Evolutionary conservation across 164 flowering plant genomes (phyloP).

Genomic region (Echeveria elegans): DNA sequence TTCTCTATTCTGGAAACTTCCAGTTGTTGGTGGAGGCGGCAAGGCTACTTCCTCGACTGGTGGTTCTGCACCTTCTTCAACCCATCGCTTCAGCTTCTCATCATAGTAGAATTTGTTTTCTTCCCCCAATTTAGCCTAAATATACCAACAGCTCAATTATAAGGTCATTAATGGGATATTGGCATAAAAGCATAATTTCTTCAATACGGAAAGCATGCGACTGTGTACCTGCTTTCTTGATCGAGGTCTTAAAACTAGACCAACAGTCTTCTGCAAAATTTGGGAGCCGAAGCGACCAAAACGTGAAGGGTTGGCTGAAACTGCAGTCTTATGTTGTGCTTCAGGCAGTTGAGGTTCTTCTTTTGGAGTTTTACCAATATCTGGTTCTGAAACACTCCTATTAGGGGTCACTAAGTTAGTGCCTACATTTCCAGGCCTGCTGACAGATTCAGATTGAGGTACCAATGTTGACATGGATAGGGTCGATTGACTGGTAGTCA

Average conservation of each 20-base stretch:
- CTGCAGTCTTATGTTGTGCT: conserved; percentile 29
- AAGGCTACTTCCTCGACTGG: conserved; percentile 52
- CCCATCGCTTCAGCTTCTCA: conserved; percentile 73
- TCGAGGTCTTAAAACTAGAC: conserved; percentile 48
- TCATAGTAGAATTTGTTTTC: conserved; percentile 64
- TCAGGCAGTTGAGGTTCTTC: conserved; percentile 27
- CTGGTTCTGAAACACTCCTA: conserved; percentile 73
- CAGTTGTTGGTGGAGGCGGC: conserved; percentile 58
- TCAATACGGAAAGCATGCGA: background rate
- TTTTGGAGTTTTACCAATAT: conserved; percentile 47
- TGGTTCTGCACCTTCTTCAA: conserved; percentile 58
- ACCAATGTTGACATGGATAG: conserved; percentile 48
- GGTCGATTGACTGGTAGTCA: conserved; percentile 44
- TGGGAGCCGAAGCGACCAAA: conserved; percentile 53
- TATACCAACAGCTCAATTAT: conserved; percentile 3
- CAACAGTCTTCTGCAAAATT: conserved; percentile 57
- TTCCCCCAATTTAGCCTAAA: conserved; percentile 69
- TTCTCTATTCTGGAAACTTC: conserved; percentile 37
- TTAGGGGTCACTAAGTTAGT: conserved; percentile 28
- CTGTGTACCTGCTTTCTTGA: conserved; percentile 41
- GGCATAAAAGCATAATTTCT: background rate
- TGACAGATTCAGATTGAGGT: conserved; percentile 57
- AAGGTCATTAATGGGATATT: background rate
- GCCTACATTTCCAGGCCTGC: conserved; percentile 31
- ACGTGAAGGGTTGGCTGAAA: conserved; percentile 37